Evolutionary conservation across 2,329 filamentous ascomycete species (phyloP), one percentile per base, ranked within the genome.

Genomic region (Beauveria sp.): DNA sequence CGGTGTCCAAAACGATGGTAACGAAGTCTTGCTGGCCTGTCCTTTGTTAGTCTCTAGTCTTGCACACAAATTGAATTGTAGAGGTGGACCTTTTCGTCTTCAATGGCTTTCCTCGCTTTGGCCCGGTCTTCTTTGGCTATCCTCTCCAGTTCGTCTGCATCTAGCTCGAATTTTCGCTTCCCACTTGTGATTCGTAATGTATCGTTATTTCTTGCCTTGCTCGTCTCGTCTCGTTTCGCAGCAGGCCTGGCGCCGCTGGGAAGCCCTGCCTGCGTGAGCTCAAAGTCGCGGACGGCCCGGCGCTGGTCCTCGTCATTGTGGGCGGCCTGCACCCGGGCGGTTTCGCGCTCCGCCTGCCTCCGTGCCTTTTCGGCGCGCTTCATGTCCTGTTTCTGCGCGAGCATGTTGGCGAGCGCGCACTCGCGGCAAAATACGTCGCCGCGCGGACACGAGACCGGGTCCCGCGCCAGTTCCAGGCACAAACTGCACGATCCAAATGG

Each of bases 401-500:
- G 81, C n/a, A 99, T 86, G 69, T 98, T 96, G 67, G 81, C 87
- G 59, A 98, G 84, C 9, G 92, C 93, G 77, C 93, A 99, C 77
- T 98, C 95, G 67, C 91, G 87, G 74, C 93, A 99, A 78, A 98
- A 98, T 16, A 99, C 81, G 74, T 98, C 93, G 64, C 93, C 93
- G 66, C 87, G 84, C 3, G 83, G 79, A 74, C 93, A 98, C 24
- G 91, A 87, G 42, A 97, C 91, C 0, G 95, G 93, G 52, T 91
- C 85, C 34, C 88, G 84, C 22, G 93, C 89, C 8, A 88, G 84
- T 63, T 92, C 85, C 18, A 98, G 87, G 71, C 93, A 99, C 31
- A 99, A 82, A 60, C 88, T 85, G 77, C 93, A 99, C 24, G 88
- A 91, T 60, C 89, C 91, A 73, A 98, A 96, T 5, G 91, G 88